A percentile compares a stretch with the other conserved stretches of the same genome.
Evolutionary conservation across 2,329 filamentous ascomycete species (phyloP).

Genomic region (Mycosphaerella arachidis): DNA sequence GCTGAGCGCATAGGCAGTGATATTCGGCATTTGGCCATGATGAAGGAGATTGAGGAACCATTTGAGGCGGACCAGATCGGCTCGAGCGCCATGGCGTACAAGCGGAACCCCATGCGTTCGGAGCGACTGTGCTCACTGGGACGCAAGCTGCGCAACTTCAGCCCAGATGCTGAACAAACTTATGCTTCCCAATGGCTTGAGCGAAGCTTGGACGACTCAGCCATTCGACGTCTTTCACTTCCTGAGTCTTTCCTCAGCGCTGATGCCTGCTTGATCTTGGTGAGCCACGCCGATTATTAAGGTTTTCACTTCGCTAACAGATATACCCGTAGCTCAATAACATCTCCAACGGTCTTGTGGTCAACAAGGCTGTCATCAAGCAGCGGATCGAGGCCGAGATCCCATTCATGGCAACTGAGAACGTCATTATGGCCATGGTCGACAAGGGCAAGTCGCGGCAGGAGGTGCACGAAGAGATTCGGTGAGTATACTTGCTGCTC

Average conservation of each 20-base stretch:
- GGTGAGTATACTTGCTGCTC: slow-evolving; percentile 18
- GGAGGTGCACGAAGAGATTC: slow-evolving; percentile 82
- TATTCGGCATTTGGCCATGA: slow-evolving; percentile 66
- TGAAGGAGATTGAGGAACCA: slow-evolving; percentile 83
- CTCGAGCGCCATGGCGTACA: slow-evolving; percentile 63
- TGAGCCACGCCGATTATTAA: slow-evolving; percentile 9
- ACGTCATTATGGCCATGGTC: slow-evolving; percentile 74
- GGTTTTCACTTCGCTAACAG: not conserved
- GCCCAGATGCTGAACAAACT: slow-evolving; percentile 58
- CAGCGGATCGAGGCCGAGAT: slow-evolving; percentile 68
- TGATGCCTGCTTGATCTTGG: slow-evolving; percentile 58
- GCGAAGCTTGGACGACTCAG: slow-evolving; percentile 71
- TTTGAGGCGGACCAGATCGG: slow-evolving; percentile 78
- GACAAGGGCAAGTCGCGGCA: slow-evolving; percentile 68
- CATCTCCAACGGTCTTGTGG: slow-evolving; percentile 67
- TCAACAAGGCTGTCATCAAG: slow-evolving; percentile 71
- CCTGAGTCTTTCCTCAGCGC: slow-evolving; percentile 48
- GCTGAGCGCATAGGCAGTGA: slow-evolving; percentile 70
- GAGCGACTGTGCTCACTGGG: slow-evolving; percentile 59
- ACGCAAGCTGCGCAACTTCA: slow-evolving; percentile 47
- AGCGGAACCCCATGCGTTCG: slow-evolving; percentile 57
- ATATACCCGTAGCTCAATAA: slow-evolving; percentile 48
- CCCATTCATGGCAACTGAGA: slow-evolving; percentile 60
- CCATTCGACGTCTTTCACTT: slow-evolving; percentile 56
- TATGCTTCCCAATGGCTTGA: slow-evolving; percentile 73